Base-by-base conservation (phyloP, 352 stramenopile species). In the Aphanomyces cochlioides region DNA sequence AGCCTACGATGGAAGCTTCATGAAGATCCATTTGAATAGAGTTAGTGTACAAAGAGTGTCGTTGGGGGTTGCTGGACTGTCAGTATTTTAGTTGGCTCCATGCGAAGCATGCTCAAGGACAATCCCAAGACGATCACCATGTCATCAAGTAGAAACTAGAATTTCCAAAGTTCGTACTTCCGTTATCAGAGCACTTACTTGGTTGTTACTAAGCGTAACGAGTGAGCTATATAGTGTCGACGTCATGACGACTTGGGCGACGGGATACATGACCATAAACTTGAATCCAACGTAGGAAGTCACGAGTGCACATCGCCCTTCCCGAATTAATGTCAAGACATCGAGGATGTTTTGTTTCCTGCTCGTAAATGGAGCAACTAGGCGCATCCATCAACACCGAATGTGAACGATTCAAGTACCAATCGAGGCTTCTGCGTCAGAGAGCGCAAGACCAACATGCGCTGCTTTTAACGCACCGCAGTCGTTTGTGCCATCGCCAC, bases 101-200 rank as follows among this genome's bases (percentile, higher is more conserved):
- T 88, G 67, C 83, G 81, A 10, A 90, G 63, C 82, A 90, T 90
- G 17, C 72, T 64, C 56, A 87, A 79, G 3, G 80, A 79, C 21
- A 89, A 65, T 2, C 70, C 77, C 2, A 89, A 65, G 17, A 87
- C 79, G 40, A 87, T 80, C 0, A 69, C 73, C 2, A 89, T 19
- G 58, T 89, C 82, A 47, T 89, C 82, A 28, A 67, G 41, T 3
- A 67, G 43, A 67, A 67, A 67, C 76, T 77, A 88, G 0, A 87
- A 50, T 63, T 81, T 86, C 10, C 53, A 28, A 28, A 17, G 19
- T 59, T 10, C n/a, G 37, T 17, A 41, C n/a, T n/a, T 10, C 50
- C n/a, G n/a, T 19, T 38, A 1, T 1, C n/a, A 53, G 36, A 47
- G 8, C 19, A 15, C 15, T 10, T 8, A 67, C 59, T 67, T 89